Evolutionary conservation across 768 basidiomycete species (phyloP).

Genomic region (Tricholoma matsutake): DNA sequence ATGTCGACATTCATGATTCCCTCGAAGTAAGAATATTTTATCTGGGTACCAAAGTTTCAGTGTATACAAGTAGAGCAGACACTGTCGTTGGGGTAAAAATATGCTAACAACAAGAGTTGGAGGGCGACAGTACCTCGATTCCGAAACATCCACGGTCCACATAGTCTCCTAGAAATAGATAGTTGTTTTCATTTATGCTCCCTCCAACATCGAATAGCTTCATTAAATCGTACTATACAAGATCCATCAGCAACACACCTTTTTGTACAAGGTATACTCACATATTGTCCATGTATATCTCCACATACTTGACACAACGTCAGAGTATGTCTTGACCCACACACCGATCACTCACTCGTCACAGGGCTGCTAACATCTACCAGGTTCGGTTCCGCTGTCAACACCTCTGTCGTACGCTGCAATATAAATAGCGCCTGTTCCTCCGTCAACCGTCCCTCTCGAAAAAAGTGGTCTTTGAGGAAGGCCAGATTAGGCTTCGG

Average conservation of each 20-base stretch:
- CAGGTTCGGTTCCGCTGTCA: slow-evolving; percentile 80
- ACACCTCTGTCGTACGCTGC: slow-evolving; percentile 57
- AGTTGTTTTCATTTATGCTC: slow-evolving; percentile 73
- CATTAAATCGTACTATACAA: slow-evolving; percentile 88
- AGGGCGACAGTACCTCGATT: slow-evolving; percentile 42
- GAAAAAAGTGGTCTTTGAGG: slow-evolving; percentile 86
- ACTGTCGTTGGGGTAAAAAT: slow-evolving; percentile 42
- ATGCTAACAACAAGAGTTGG: neutral
- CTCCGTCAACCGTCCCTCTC: slow-evolving; percentile 81
- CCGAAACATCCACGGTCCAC: slow-evolving; percentile 94
- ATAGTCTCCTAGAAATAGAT: slow-evolving; percentile 95
- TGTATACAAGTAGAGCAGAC: slow-evolving; percentile 88
- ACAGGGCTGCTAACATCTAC: slow-evolving; percentile 86
- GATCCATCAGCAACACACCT: neutral
- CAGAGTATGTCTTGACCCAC: neutral
- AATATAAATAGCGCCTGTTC: slow-evolving; percentile 84
- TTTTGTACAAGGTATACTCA: slow-evolving; percentile 27
- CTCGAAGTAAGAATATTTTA: slow-evolving; percentile 80
- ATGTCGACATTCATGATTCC: slow-evolving; percentile 97
- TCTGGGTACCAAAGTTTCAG: slow-evolving; percentile 90
- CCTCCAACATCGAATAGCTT: slow-evolving; percentile 97
- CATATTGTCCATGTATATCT: slow-evolving; percentile 98
- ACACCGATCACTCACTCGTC: slow-evolving; percentile 61
- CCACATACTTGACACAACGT: slow-evolving; percentile 70
- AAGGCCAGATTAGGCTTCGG: slow-evolving; percentile 72